A percentile compares a stretch with the other conserved stretches of the same genome.
phyloP scores from a whole-genome alignment of 768 basidiomycete genomes.

The Mycena belliarum region DNA sequence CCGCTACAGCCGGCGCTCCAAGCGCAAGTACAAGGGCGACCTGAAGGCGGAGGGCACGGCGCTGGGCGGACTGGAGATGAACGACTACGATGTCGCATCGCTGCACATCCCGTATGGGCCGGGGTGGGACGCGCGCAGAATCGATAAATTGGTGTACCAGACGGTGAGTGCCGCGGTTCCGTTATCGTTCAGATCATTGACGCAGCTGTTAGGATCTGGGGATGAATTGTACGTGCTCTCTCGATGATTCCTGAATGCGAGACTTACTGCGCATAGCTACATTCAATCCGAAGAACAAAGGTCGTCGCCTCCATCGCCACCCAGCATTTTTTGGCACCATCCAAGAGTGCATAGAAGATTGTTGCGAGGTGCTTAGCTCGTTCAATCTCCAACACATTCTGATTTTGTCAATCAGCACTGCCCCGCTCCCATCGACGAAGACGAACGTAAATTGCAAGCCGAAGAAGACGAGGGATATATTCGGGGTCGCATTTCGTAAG shows the following conservation, averaged over 20 bases:
- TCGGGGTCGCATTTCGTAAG: conserved; percentile 52
- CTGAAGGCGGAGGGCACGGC: conserved; percentile 43
- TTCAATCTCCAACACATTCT: not conserved
- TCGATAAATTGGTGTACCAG: conserved; percentile 58
- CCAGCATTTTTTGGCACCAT: conserved; percentile 64
- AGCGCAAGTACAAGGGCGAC: conserved; percentile 54
- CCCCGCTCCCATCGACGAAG: conserved; percentile 54
- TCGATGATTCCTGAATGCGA: not conserved
- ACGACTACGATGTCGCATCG: conserved; percentile 55
- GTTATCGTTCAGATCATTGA: conserved; percentile 9
- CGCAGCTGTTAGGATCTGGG: conserved; percentile 46
- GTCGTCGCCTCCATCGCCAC: conserved; percentile 59
- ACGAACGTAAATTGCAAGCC: conserved; percentile 52
- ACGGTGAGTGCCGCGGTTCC: conserved; percentile 41
- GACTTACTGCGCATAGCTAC: conserved; percentile 37
- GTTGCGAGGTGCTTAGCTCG: conserved; percentile 49
- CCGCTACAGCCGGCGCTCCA: conserved; percentile 31
- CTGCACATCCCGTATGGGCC: conserved; percentile 65
- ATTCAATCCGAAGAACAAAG: conserved; percentile 65
- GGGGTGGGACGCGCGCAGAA: conserved; percentile 56
- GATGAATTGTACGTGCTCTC: conserved; percentile 49
- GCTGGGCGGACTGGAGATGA: conserved; percentile 51
- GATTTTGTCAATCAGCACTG: conserved; percentile 41
- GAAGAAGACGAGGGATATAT: conserved; percentile 57
- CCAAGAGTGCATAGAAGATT: conserved; percentile 58